Evolutionary conservation across 176 grass and related monocot species (phyloP), one percentile per base, ranked within the genome.

Genomic region (Panicum miliaceum): DNA sequence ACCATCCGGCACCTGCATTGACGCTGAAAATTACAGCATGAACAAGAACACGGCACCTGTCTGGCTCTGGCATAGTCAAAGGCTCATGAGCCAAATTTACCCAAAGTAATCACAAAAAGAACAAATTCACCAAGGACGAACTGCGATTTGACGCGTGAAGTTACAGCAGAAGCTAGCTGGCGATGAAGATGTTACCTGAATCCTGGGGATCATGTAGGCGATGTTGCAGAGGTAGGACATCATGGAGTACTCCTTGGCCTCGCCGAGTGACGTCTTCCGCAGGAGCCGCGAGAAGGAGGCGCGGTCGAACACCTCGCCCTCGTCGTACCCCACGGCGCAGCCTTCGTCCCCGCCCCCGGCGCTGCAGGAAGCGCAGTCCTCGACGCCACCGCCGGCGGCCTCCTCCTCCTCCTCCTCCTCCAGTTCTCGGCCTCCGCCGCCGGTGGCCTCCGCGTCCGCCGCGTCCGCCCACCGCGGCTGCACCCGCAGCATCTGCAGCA

Each of bases 401-500:
- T 41, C 83, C 26, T 47, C 70, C 9, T 76, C 58, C 19, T 43
- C 37, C 0, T 41, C 68, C 19, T 72, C 52, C 0, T 66, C 82
- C 53, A 45, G 76, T 32, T 59, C 78, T 45, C 42, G 37, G 2
- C 8, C 64, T 0, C 72, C 58, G 12, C 77, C 25, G 36, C 78
- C 81, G 19, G 56, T 46, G 18, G 78, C 86, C 26, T 88, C 87
- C 1, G 90, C 92, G 16, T 73, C 76, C 41, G 86, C 84, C 69
- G 73, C 79, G 22, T 87, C 91, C 67, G 0, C 69, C 86, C 86
- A 91, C 73, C 88, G 58, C 6, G 87, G 87, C 53, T 94, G 84
- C 80, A 98, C 93, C 64, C 93, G 83, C 78, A 98, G 73, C 82
- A 98, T 98, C 75, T 95, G 89, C 85, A 94, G 62, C 73, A 98